Conservation (phyloP, 768 basidiomycete genomes). For the Neoboletus subvelutipes region DNA sequence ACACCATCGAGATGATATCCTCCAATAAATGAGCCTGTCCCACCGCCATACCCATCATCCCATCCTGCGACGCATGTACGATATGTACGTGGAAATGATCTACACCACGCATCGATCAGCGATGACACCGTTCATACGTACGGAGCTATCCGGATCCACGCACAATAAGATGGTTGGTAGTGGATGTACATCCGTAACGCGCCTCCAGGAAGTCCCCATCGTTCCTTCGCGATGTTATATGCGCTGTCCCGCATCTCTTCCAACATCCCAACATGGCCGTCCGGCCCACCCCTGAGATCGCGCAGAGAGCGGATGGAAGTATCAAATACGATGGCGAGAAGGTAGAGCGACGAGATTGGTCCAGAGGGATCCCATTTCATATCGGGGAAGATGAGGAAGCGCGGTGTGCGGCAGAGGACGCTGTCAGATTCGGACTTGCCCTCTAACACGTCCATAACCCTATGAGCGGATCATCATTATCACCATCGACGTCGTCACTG, state of each 20-base stretch:
- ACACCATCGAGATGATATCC: conserved; percentile 83
- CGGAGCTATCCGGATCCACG: conserved; percentile 22
- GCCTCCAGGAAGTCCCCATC: conserved; percentile 65
- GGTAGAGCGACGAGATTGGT: conserved; percentile 67
- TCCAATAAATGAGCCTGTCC: conserved; percentile 94
- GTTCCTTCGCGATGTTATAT: conserved; percentile 48
- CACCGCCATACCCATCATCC: conserved; percentile 68
- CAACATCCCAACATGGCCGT: conserved; percentile 64
- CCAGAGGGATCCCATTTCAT: conserved; percentile 94
- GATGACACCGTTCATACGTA: not conserved
- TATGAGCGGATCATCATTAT: conserved; percentile 26
- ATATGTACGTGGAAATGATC: conserved; percentile 96
- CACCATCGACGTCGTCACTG: not conserved
- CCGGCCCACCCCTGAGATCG: conserved; percentile 53
- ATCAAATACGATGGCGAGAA: conserved; percentile 73
- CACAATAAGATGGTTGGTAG: conserved; percentile 96
- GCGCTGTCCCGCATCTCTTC: conserved; percentile 61
- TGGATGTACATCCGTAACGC: conserved; percentile 82
- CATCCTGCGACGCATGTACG: conserved; percentile 65
- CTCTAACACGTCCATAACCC: conserved; percentile 83
- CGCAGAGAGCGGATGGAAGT: conserved; percentile 67
- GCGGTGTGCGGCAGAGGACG: conserved; percentile 60
- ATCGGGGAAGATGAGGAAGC: conserved; percentile 86
- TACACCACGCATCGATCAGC: conserved; percentile 28
- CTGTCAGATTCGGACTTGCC: conserved; percentile 75